Percentiles rank a stretch among this genome's conserved stretches.
Evolutionary conservation across 495 filamentous ascomycete genomes (phyloP).

Genomic region (Penicillium bialowiezense): DNA sequence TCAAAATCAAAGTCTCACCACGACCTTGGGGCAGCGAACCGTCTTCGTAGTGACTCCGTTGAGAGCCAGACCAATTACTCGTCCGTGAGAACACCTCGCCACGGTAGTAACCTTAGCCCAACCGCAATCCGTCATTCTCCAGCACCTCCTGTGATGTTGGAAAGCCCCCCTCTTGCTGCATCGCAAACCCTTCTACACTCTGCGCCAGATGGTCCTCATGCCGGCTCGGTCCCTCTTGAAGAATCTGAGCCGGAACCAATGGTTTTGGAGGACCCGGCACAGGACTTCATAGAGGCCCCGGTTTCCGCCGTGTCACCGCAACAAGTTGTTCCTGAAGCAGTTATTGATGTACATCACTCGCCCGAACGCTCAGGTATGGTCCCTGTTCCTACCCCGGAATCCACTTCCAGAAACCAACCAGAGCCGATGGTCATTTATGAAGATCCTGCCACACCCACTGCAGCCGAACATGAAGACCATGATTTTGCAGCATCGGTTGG

Average conservation of each 20-base stretch:
- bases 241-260: conserved; percentile 17
- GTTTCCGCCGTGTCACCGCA: conserved; percentile 2
- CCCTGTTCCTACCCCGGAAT: conserved; percentile 5
- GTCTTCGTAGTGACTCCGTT: conserved; percentile 26
- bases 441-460: conserved; percentile 34
- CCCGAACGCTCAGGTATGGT: not conserved
- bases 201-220: conserved; percentile 1
- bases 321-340: not conserved
- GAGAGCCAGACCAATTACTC: conserved; percentile 21
- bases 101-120: conserved; percentile 45
- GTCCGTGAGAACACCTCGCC: conserved; percentile 21
- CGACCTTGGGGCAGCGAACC: conserved; percentile 17
- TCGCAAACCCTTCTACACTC: conserved; percentile 12
- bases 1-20: conserved; percentile 32
- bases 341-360: not conserved
- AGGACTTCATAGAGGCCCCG: too few relatives aligned
- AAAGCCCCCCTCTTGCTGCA: conserved; percentile 24
- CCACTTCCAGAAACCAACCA: conserved; percentile 10
- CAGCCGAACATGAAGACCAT: conserved; percentile 4
- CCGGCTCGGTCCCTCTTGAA: conserved; percentile 8
- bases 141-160: conserved; percentile 19
- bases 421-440: conserved; percentile 41
- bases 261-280: conserved; percentile 7
- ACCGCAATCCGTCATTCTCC: conserved; percentile 59
- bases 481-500: conserved; percentile 7